Evolutionary conservation across 371 early-diverging fungal genomes (phyloP).

Genomic region (Mucor irregularis): DNA sequence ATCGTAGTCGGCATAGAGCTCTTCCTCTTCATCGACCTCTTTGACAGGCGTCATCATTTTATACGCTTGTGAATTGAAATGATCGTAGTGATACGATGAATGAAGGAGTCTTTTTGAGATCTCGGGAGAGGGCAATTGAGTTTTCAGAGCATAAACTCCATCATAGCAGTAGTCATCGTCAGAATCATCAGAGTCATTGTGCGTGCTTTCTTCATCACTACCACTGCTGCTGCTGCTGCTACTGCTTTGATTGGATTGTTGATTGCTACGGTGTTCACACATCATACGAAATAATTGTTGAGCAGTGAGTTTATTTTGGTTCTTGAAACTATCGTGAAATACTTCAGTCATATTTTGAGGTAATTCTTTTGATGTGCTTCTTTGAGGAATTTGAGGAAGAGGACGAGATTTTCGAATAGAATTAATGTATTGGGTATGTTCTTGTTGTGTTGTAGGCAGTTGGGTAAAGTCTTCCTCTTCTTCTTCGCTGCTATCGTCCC

Average conservation of each 20-base stretch:
- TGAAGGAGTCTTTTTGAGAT: background rate
- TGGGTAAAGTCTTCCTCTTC: background rate
- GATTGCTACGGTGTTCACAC: background rate
- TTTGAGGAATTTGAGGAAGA: conserved; percentile 22
- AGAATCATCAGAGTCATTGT: background rate
- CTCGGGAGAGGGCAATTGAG: conserved; percentile 9
- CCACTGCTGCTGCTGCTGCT: background rate
- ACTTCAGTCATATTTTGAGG: background rate
- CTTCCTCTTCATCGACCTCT: conserved; percentile 19
- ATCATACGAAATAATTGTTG: conserved; percentile 22
- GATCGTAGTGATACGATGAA: background rate
- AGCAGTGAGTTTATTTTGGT: conserved; percentile 11
- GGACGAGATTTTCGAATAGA: conserved; percentile 19
- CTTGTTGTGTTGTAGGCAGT: background rate
- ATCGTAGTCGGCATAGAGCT: background rate
- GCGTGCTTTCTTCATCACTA: background rate
- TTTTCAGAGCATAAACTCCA: conserved; percentile 21
- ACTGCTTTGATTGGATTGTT: background rate
- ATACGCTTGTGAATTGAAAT: background rate
- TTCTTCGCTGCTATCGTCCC: background rate
- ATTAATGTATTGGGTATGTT: conserved; percentile 9
- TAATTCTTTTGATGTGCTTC: conserved; percentile 5
- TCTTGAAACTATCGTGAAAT: background rate
- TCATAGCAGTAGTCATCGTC: conserved; percentile 12
- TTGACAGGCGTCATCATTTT: conserved; percentile 20